A percentile compares a stretch with the other conserved stretches of the same genome.
These are phyloP conservation scores for Marasmius oreades DNA, from an alignment of 1,284 basidiomycete genomes.

Conservation along the genomic window DNA sequence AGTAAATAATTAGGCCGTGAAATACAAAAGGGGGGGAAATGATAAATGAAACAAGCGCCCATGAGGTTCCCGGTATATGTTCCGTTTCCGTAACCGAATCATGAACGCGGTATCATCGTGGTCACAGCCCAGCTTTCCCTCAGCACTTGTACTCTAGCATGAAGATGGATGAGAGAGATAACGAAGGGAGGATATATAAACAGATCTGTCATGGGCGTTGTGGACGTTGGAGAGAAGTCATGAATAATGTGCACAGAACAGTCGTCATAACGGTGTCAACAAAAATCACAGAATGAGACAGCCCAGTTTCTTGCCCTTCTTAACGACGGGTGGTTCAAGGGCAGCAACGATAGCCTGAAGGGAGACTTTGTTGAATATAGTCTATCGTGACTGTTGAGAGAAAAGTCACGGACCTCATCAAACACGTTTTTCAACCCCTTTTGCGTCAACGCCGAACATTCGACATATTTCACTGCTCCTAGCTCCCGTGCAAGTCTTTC, in stretches of 20 bases:
- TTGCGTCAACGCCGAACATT: constrained; percentile 98
- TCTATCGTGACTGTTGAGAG: constrained; percentile 14
- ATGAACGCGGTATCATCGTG: background rate
- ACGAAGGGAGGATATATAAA: constrained; percentile 4
- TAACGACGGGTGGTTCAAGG: constrained; percentile 9
- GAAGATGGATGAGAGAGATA: background rate
- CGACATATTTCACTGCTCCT: constrained; percentile 98
- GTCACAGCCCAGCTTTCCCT: constrained; percentile 1
- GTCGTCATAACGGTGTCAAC: background rate
- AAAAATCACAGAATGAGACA: constrained; percentile 11
- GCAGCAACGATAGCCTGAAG: constrained; percentile 94
- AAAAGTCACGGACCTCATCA: constrained; percentile 77
- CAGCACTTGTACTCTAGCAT: constrained; percentile 1
- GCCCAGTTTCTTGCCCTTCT: constrained; percentile 12
- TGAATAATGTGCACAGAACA: constrained; percentile 1
- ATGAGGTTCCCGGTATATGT: background rate
- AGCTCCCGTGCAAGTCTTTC: constrained; percentile 93
- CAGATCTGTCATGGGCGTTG: constrained; percentile 3
- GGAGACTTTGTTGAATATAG: constrained; percentile 11
- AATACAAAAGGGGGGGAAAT: background rate
- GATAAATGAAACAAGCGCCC: background rate
- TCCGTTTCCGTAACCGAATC: background rate
- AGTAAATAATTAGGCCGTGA: constrained; percentile 3
- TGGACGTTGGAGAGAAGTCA: constrained; percentile 2
- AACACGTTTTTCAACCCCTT: constrained; percentile 99